These are phyloP conservation scores for Ceratocystis destructans DNA, from an alignment of 2,329 filamentous ascomycete genomes.

Conservation along the genomic window DNA sequence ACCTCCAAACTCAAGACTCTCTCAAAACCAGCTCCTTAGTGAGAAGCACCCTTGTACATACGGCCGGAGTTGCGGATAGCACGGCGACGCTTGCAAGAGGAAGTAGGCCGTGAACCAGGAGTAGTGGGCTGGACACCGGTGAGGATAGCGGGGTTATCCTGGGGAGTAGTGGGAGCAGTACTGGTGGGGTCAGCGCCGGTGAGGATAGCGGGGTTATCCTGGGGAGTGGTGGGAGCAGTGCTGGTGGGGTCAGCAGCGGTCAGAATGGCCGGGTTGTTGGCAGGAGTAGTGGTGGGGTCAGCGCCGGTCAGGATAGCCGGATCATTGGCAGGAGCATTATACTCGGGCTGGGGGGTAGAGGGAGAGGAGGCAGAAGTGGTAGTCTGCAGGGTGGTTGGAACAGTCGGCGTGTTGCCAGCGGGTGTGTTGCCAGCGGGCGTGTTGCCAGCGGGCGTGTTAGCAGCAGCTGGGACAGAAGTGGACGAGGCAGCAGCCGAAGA, in stretches of 20 bases:
- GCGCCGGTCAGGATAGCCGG: background rate
- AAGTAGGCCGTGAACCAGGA: background rate
- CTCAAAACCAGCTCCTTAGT: background rate
- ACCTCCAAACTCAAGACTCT: background rate
- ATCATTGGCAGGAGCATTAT: background rate
- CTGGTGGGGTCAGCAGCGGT: background rate
- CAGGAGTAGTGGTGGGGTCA: background rate
- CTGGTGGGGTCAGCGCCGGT: background rate
- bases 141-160: background rate
- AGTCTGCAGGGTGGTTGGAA: background rate
- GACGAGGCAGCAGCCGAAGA: background rate
- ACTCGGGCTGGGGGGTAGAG: background rate
- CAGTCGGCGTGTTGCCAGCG: background rate
- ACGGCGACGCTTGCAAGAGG: slow-evolving; percentile 15
- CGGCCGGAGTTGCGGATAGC: slow-evolving; percentile 12
- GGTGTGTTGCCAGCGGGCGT: background rate
- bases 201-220: background rate
- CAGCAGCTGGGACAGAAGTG: background rate
- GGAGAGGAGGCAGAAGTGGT: background rate
- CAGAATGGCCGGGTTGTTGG: background rate
- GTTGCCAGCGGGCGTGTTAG: background rate
- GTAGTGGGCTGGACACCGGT: background rate
- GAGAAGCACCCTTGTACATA: slow-evolving; percentile 13
- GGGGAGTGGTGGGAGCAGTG: background rate
- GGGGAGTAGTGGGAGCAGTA: background rate